Evolutionary conservation across 2,329 filamentous ascomycete genomes (phyloP), one percentile per base, ranked within the genome.

Genomic region (Alternaria atra): DNA sequence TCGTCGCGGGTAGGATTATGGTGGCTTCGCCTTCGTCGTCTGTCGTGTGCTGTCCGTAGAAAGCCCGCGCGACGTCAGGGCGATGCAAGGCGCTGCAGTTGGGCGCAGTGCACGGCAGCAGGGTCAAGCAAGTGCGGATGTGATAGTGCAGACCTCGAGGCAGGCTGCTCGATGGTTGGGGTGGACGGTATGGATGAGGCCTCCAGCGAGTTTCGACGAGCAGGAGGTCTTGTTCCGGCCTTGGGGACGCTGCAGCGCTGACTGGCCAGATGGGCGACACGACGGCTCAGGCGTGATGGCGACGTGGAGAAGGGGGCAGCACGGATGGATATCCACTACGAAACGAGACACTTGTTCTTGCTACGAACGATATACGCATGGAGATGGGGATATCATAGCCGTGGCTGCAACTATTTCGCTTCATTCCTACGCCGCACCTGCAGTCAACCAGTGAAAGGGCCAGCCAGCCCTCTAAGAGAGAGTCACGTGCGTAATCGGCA

Each of bases 1-100:
- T 53, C 56, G 50, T 53, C 55, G 55, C 34, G 37, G n/a, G 42
- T 20, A 34, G 29, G 30, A 35, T 30, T 20, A 4, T 27, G 43
- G 52, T n/a, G 55, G 61, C 50, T 23, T 59, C 58, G 71, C 67
- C 60, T 61, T 55, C 35, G 59, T 46, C 29, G 65, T 60, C 66
- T 59, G 74, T 76, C 75, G 76, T 75, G 76, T 76, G 76, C 74
- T 73, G 73, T 68, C 71, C 60, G 72, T 67, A 71, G 62, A 60
- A 65, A 66, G 71, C 59, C 70, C 64, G 76, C 72, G 74, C 74
- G 70, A 73, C 70, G 73, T 64, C 68, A 67, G 68, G 64, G 60
- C 60, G 60, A 64, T 58, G 64, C 66, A 64, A 55, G 60, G 67
- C 64, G 56, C 61, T 57, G 65, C 64, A 63, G 60, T 55, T 43